Evolutionary conservation across 139 green algal genomes (phyloP).

Genomic region (Closterium sp.): DNA sequence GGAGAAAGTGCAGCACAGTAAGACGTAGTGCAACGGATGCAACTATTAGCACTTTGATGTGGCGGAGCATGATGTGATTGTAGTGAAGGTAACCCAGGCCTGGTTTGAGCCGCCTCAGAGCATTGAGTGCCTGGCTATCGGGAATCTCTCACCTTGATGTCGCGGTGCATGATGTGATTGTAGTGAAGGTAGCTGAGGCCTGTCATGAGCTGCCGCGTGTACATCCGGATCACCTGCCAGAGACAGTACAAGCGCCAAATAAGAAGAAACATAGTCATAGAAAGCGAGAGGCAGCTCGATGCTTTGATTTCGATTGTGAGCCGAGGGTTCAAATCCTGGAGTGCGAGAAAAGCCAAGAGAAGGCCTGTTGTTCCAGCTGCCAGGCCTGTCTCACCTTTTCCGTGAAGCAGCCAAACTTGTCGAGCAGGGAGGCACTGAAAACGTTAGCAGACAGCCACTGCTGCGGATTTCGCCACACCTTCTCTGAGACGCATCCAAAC

Average conservation of each 20-base stretch:
- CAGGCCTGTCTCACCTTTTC: neutral
- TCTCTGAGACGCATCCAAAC: neutral
- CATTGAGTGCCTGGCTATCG: no score
- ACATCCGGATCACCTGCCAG: constrained; percentile 64
- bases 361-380: neutral
- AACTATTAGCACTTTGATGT: no score
- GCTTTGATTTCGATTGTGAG: neutral
- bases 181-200: constrained; percentile 92
- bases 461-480: no score
- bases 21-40: no score
- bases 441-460: no score
- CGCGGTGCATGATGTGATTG: constrained; percentile 84
- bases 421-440: no score
- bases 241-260: neutral
- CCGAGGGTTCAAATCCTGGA: neutral
- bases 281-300: neutral
- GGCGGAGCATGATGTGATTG: no score
- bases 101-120: no score
- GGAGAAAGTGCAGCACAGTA: no score
- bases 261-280: neutral
- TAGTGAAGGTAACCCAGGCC: no score
- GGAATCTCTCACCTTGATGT: constrained; percentile 85
- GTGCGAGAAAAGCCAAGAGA: neutral
- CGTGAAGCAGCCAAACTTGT: no score
- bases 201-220: constrained; percentile 71